A percentile compares a stretch with the other conserved stretches of the same genome.
phyloP scores from a whole-genome alignment of 495 filamentous ascomycete genomes.

The Platismatia glauca region DNA sequence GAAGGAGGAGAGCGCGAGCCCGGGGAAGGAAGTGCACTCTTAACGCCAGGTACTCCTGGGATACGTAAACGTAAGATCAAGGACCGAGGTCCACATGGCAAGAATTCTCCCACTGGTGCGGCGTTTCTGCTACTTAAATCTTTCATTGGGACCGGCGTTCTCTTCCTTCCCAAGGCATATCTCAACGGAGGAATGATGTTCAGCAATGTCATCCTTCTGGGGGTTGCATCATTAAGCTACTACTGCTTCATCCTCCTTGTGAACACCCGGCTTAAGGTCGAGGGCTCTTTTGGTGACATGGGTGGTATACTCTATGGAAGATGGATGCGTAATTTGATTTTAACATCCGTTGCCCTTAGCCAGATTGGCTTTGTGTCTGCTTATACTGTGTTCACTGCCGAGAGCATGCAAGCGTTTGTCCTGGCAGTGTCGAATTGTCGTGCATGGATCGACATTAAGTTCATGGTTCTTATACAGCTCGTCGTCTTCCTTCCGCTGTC shows the following conservation, averaged over 20 bases:
- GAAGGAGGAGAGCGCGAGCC: constrained; percentile 61
- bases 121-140: constrained; percentile 83
- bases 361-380: constrained; percentile 93
- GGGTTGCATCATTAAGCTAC: constrained; percentile 76
- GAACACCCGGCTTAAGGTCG: constrained; percentile 70
- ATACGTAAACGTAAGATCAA: constrained; percentile 63
- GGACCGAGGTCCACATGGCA: constrained; percentile 59
- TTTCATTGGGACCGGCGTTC: constrained; percentile 94
- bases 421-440: constrained; percentile 72
- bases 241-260: constrained; percentile 95
- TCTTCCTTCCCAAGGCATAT: constrained; percentile 88
- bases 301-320: constrained; percentile 85
- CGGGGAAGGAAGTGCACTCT: constrained; percentile 72
- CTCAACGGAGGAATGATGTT: constrained; percentile 97
- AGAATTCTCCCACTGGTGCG: constrained; percentile 62
- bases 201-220: constrained; percentile 79
- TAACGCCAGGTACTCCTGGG: constrained; percentile 55
- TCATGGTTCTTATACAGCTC: constrained; percentile 86
- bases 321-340: constrained; percentile 78
- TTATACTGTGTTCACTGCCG: constrained; percentile 96
- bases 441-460: constrained; percentile 73
- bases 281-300: constrained; percentile 92
- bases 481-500: constrained; percentile 88
- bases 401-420: constrained; percentile 92
- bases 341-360: constrained; percentile 82